These are phyloP conservation scores for Sporisorium exsertum DNA, from an alignment of 1,284 basidiomycete genomes.

Conservation along the genomic window DNA sequence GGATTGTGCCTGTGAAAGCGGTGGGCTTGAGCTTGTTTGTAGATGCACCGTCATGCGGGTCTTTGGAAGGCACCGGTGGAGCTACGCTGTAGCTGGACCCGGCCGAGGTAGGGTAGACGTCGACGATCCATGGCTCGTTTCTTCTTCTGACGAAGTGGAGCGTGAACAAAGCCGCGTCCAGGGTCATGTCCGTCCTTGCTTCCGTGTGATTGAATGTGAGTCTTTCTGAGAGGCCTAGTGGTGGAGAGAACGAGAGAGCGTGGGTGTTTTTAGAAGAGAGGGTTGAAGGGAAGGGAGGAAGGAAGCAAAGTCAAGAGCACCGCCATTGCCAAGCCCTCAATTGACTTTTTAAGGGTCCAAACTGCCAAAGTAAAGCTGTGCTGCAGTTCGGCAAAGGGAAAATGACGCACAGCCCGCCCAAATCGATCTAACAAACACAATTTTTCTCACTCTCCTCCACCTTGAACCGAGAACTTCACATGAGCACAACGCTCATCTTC, in stretches of 20 bases:
- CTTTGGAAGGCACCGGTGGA: conserved; percentile 36
- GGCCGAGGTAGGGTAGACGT: conserved; percentile 33
- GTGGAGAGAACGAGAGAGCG: background rate
- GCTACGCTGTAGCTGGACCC: background rate
- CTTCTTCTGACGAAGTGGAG: conserved; percentile 45
- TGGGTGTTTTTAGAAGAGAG: background rate
- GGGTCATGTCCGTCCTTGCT: conserved; percentile 25
- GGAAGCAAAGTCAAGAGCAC: background rate
- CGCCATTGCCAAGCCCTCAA: background rate
- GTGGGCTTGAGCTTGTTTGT: conserved; percentile 14
- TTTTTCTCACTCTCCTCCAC: background rate
- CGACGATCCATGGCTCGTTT: conserved; percentile 48
- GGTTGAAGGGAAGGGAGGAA: background rate
- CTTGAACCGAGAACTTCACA: background rate
- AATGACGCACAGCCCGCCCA: background rate
- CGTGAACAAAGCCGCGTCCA: conserved; percentile 54
- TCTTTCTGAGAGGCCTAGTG: too few species aligned
- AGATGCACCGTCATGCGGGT: background rate
- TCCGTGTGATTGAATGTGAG: too few species aligned
- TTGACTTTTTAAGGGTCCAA: conserved; percentile 22
- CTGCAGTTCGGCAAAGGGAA: background rate
- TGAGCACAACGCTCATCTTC: background rate
- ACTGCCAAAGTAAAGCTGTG: conserved; percentile 2
- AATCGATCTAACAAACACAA: background rate
- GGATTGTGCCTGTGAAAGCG: conserved; percentile 40